Evolutionary conservation across 768 basidiomycete genomes (phyloP).

Genomic region (Boletus reticulatus): DNA sequence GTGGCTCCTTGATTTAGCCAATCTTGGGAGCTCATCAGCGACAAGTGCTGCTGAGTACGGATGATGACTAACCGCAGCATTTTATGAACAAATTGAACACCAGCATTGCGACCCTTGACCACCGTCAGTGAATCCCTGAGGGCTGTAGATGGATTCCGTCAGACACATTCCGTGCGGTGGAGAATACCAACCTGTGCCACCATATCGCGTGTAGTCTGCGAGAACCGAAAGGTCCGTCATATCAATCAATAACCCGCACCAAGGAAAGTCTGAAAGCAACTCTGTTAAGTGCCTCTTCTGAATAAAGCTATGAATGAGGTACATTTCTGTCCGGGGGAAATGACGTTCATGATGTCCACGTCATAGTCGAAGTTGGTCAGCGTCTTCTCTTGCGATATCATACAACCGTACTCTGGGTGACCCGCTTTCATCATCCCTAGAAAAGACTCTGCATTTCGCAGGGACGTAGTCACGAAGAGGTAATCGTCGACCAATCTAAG

Average conservation of each 20-base stretch:
- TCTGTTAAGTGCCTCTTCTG: background rate
- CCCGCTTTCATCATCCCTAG: conserved; percentile 76
- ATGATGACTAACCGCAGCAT: conserved; percentile 64
- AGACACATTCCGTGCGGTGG: background rate
- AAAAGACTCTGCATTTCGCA: conserved; percentile 60
- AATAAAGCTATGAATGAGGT: conserved; percentile 4
- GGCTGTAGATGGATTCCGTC: conserved; percentile 38
- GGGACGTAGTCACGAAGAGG: conserved; percentile 75
- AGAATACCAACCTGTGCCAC: conserved; percentile 48
- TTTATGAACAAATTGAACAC: conserved; percentile 62
- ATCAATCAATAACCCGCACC: conserved; percentile 87
- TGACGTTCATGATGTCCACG: conserved; percentile 50
- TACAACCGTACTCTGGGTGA: conserved; percentile 93
- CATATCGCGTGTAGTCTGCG: conserved; percentile 73
- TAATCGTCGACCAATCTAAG: conserved; percentile 95
- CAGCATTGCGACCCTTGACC: conserved; percentile 60
- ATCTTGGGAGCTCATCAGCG: conserved; percentile 38
- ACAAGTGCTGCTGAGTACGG: background rate
- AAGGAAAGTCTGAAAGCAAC: conserved; percentile 71
- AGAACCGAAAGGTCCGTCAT: conserved; percentile 74
- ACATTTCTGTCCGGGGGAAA: conserved; percentile 45
- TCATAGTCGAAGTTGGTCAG: conserved; percentile 80
- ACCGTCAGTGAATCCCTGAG: conserved; percentile 70
- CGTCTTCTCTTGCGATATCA: conserved; percentile 86
- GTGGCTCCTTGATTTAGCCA: conserved; percentile 73